Evolutionary conservation across 2,329 filamentous ascomycete genomes (phyloP).

Genomic region (Orbilia quercus): DNA sequence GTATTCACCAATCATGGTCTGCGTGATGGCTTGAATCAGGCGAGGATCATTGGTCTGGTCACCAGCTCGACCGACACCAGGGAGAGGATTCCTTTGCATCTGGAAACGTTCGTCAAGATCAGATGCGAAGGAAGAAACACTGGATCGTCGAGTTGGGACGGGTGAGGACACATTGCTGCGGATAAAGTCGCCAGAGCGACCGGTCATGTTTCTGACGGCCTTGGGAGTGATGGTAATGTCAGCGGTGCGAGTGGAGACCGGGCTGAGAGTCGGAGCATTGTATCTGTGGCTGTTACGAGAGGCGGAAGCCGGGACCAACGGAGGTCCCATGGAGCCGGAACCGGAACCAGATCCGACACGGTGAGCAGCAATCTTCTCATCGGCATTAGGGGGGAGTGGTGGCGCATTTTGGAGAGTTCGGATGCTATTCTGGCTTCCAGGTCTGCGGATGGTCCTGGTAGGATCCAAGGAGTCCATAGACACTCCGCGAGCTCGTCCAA

Average conservation of each 20-base stretch:
- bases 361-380: conserved; percentile 83
- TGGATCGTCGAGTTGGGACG: conserved; percentile 75
- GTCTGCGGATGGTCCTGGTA: conserved; percentile 67
- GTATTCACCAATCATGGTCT: conserved; percentile 99
- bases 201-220: conserved; percentile 33
- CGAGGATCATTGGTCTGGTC: conserved; percentile 79
- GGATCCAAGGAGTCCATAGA: conserved; percentile 24
- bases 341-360: conserved; percentile 61
- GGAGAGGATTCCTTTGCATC: conserved; percentile 68
- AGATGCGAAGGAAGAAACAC: conserved; percentile 93
- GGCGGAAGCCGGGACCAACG: conserved; percentile 82
- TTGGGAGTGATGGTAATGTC: conserved; percentile 38
- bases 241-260: conserved; percentile 46
- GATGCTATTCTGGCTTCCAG: conserved; percentile 78
- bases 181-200: conserved; percentile 60
- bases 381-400: conserved; percentile 84
- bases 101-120: conserved; percentile 94
- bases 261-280: conserved; percentile 56
- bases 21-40: conserved; percentile 98
- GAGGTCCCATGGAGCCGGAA: conserved; percentile 78
- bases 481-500: conserved; percentile 25
- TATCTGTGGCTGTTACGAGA: conserved; percentile 63
- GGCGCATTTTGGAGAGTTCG: conserved; percentile 61
- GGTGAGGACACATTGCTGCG: conserved; percentile 64
- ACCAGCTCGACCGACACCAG: conserved; percentile 49